Evolutionary conservation across 129 eudicot species (phyloP).

Genomic region (Tagetes erecta): DNA sequence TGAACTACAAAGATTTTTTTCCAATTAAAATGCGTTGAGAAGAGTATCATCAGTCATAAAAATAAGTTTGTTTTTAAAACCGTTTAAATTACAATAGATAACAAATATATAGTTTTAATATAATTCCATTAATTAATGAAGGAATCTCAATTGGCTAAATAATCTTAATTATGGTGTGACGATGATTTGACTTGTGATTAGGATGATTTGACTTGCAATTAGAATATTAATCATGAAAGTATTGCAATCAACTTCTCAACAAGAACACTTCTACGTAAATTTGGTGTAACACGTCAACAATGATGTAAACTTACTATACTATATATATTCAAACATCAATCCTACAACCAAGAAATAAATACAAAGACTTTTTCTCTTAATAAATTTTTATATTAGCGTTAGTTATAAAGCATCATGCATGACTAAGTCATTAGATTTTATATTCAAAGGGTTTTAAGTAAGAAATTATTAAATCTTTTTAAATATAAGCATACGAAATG

Average conservation of each 20-base stretch:
- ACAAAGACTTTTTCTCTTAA: constrained; percentile 1
- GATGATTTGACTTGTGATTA: neutral
- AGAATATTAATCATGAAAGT: neutral
- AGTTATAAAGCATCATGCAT: neutral
- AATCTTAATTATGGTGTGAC: neutral
- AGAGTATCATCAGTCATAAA: no score
- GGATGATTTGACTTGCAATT: constrained; percentile 5
- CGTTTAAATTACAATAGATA: no score
- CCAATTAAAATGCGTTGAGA: no score
- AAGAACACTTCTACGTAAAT: constrained; percentile 6
- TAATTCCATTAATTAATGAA: neutral
- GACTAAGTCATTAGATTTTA: no score
- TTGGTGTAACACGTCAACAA: constrained; percentile 6
- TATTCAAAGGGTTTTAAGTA: no score
- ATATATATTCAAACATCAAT: neutral
- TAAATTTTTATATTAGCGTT: neutral
- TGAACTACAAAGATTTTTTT: neutral
- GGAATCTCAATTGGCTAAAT: neutral
- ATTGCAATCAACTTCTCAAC: constrained; percentile 3
- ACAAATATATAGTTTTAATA: neutral
- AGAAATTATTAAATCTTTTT: no score
- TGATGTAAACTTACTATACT: neutral
- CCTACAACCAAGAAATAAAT: neutral
- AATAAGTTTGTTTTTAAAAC: no score
- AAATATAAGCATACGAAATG: no score